A percentile compares a stretch with the other conserved stretches of the same genome.
Evolutionary conservation across 345 rosid genomes (phyloP).

Genomic region (Bretschneidera sinensis): DNA sequence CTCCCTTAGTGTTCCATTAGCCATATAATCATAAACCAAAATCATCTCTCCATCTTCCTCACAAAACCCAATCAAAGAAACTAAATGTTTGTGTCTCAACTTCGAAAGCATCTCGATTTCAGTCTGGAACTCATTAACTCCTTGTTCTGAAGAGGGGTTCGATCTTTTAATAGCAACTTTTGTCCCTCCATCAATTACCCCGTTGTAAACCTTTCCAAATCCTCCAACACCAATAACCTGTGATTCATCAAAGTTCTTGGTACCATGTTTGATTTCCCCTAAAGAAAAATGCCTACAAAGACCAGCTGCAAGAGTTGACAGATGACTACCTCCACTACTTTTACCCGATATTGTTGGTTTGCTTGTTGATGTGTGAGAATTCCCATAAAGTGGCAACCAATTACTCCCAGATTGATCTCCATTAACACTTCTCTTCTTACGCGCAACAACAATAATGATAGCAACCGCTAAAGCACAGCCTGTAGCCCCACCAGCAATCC

Average conservation of each 20-base stretch:
- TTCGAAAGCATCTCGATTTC: slow-evolving; percentile 71
- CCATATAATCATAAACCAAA: slow-evolving; percentile 65
- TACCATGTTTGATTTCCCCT: slow-evolving; percentile 37
- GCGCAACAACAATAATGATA: slow-evolving; percentile 14
- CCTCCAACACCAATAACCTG: slow-evolving; percentile 61
- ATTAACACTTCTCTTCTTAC: slow-evolving; percentile 15
- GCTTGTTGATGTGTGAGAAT: slow-evolving; percentile 25
- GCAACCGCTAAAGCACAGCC: slow-evolving; percentile 31
- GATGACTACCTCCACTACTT: slow-evolving; percentile 25
- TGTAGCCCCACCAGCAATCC: slow-evolving; percentile 36
- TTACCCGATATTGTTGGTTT: slow-evolving; percentile 34
- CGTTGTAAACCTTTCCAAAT: slow-evolving; percentile 59
- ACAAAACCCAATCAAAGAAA: slow-evolving; percentile 63
- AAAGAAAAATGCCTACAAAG: slow-evolving; percentile 57
- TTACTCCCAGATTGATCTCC: neutral
- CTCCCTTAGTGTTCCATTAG: slow-evolving; percentile 55
- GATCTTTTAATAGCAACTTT: slow-evolving; percentile 61
- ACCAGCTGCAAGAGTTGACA: slow-evolving; percentile 45
- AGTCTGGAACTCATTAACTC: slow-evolving; percentile 50
- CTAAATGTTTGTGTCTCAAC: slow-evolving; percentile 63
- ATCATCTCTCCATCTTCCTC: slow-evolving; percentile 62
- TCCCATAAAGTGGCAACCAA: slow-evolving; percentile 41
- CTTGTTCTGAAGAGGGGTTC: slow-evolving; percentile 62
- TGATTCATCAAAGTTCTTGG: slow-evolving; percentile 46
- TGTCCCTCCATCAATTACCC: slow-evolving; percentile 37